These are phyloP conservation scores for Linnemannia schmuckeri DNA, from an alignment of 192 early-diverging fungal species.

Conservation along the genomic window DNA sequence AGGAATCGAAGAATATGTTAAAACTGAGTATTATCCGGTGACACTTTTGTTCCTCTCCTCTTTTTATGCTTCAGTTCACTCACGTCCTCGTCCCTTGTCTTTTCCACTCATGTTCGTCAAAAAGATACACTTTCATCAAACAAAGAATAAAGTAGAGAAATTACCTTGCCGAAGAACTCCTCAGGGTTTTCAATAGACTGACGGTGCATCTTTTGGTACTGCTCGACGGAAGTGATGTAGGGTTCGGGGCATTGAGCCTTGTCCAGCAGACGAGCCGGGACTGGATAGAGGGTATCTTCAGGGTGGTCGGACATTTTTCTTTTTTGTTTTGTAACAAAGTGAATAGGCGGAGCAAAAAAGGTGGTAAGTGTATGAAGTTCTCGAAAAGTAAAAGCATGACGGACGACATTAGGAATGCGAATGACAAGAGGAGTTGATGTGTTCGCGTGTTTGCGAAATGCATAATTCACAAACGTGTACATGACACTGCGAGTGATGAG, in stretches of 20 bases:
- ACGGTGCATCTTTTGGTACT: constrained; percentile 85
- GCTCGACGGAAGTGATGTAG: constrained; percentile 76
- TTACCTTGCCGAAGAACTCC: constrained; percentile 86
- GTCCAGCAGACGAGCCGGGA: constrained; percentile 76
- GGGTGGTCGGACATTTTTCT: constrained; percentile 27
- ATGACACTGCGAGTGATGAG: too few relatives aligned
- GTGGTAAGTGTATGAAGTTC: background rate
- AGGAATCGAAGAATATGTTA: background rate
- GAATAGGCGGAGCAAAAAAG: background rate
- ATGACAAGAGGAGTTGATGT: too few relatives aligned
- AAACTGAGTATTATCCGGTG: too few relatives aligned
- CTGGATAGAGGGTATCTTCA: constrained; percentile 42
- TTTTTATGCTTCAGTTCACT: too few relatives aligned
- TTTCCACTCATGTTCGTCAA: too few relatives aligned
- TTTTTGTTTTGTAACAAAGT: constrained; percentile 4
- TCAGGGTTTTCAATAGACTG: constrained; percentile 83
- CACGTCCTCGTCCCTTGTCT: too few relatives aligned
- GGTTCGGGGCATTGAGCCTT: constrained; percentile 67
- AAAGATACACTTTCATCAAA: too few relatives aligned
- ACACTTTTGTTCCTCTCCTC: background rate
- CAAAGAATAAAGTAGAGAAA: background rate
- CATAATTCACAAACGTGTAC: too few relatives aligned
- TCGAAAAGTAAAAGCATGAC: too few relatives aligned
- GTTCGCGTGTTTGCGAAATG: too few relatives aligned
- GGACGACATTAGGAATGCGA: too few relatives aligned